Evolutionary conservation across 139 green algal species (phyloP), one percentile per base, ranked within the genome.

Genomic region (Chlorella sp.): DNA sequence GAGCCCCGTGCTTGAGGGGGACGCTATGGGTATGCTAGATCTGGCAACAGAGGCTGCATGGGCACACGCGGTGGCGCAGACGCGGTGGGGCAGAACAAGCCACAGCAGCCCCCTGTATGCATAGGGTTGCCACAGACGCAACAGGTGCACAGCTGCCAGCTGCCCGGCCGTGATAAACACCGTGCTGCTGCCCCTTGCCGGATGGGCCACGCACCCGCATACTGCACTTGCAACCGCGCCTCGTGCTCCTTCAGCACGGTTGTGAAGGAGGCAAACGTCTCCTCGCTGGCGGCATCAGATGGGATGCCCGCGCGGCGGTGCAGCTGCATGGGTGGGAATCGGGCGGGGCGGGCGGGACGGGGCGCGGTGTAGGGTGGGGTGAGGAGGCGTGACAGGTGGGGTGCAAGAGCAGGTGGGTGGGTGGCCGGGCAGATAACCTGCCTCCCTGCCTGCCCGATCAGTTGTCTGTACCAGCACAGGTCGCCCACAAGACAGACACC

Each of bases 241-340:
- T 89, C 82, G 39, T 88, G 89, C 68, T 91, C 89, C 32, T 85
- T 57, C 40, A 91, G 42, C 18, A 82, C 89, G 9, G 39, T 42
- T 5, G 28, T 76, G 76, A 91, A 91, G 5, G 89, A 48, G 14
- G 82, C 66, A 11, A 78, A 76, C 7, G 60, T 73, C 42, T 91
- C 82, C 9, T 76, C 85, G 3, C 36, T 48, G 30, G 60, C 77
- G 0, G 40, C 66, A 4, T 66, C 69, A 21, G 68, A 16, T 32
- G 85, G 76, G 76, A 91, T 89, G 61, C 89, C 89, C 1, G 89
- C 89, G 2, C 61, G 75, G 18, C 89, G 75, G 80, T 82, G 82
- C 66, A 91, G 82, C 68, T 88, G 84, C 9, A 9, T 57, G 48
- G 48, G 5, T 57, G 48, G 48, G 48, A 57, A 16, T 57, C 32